phyloP scores from a whole-genome alignment of 1,284 basidiomycete genomes.

The Cryptococcus hybrid region DNA sequence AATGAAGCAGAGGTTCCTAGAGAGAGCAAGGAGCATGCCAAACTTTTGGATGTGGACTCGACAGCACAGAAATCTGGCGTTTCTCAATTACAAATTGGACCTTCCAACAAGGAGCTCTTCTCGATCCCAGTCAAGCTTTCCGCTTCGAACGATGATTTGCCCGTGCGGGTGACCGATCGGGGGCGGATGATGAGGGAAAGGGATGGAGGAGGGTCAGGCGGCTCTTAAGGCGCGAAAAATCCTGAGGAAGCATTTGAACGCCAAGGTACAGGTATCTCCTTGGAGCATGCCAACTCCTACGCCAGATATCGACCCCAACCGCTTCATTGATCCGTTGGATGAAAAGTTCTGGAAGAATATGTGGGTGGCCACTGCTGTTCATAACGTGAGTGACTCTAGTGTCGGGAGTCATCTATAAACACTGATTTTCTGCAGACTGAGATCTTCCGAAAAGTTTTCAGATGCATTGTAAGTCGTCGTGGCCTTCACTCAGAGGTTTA shows the following conservation, averaged over 20 bases:
- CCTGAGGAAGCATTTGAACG: conserved; percentile 59
- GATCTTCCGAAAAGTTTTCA: conserved; percentile 90
- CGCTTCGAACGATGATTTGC: conserved; percentile 50
- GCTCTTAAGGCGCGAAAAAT: conserved; percentile 56
- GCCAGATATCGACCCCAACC: conserved; percentile 69
- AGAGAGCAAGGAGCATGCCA: conserved; percentile 20
- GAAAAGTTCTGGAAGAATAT: conserved; percentile 84
- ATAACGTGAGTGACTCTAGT: conserved; percentile 82
- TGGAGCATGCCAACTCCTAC: conserved; percentile 60
- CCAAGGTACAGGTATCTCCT: conserved; percentile 52
- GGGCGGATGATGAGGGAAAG: conserved; percentile 52
- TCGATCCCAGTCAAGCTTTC: conserved; percentile 60
- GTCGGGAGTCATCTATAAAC: neutral
- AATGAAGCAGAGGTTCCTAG: conserved; percentile 28
- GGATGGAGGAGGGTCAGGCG: conserved; percentile 53
- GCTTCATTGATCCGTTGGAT: conserved; percentile 81
- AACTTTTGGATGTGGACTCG: conserved; percentile 14
- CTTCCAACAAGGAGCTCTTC: conserved; percentile 38
- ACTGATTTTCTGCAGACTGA: conserved; percentile 67
- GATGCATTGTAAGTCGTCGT: conserved; percentile 59
- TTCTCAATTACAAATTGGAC: conserved; percentile 41
- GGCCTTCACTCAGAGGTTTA: no score
- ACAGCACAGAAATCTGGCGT: conserved; percentile 17
- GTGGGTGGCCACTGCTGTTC: conserved; percentile 78
- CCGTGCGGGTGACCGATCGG: conserved; percentile 26